phyloP scores from a whole-genome alignment of 805 yeast genomes.

The Ogataea corticis region DNA sequence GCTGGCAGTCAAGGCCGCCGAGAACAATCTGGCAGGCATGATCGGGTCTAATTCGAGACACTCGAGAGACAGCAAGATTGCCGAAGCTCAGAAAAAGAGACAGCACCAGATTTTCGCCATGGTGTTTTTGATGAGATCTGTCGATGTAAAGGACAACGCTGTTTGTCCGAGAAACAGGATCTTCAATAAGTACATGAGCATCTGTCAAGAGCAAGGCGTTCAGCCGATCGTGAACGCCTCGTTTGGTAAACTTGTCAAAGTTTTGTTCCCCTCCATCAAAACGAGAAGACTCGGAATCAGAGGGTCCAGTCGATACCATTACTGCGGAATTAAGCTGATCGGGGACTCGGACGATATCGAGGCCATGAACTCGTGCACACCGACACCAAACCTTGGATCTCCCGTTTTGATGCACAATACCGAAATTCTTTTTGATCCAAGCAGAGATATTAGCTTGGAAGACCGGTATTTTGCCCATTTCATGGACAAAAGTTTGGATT shows the following conservation, averaged over 20 bases:
- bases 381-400: conserved; percentile 17
- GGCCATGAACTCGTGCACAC: conserved; percentile 12
- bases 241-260: conserved; percentile 71
- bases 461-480: conserved; percentile 13
- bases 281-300: conserved; percentile 81
- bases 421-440: conserved; percentile 5
- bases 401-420: conserved; percentile 11
- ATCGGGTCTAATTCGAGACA: conserved; percentile 13
- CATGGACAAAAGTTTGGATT: conserved; percentile 13
- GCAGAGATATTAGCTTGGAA: conserved; percentile 13
- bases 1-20: conserved; percentile 35
- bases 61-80: conserved; percentile 20
- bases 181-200: conserved; percentile 63
- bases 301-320: conserved; percentile 82
- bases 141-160: conserved; percentile 48
- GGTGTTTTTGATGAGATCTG: conserved; percentile 73
- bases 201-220: conserved; percentile 54
- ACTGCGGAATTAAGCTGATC: conserved; percentile 65
- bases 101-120: conserved; percentile 79
- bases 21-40: conserved; percentile 22
- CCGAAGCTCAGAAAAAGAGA: conserved; percentile 42
- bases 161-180: conserved; percentile 66
- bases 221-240: conserved; percentile 73
- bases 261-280: conserved; percentile 63
- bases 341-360: conserved; percentile 36